A percentile compares a stretch with the other conserved stretches of the same genome.
Conservation (phyloP, 2,329 filamentous ascomycete species). For the Sporothrix pseudoabietina region DNA sequence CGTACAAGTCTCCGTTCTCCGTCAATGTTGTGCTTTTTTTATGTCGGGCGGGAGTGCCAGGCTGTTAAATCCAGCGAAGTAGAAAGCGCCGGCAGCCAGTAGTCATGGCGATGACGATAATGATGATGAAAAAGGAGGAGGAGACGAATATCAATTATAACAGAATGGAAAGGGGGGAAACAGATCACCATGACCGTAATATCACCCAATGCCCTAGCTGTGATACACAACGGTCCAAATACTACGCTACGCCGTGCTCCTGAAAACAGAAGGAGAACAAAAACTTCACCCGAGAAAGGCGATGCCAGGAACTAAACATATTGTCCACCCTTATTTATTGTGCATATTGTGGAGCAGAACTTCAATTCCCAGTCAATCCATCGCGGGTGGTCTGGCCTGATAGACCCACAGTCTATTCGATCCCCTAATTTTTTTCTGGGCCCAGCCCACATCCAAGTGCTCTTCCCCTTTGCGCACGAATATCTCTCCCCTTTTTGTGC, state of each 20-base stretch:
- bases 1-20: background rate
- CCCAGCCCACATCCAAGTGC: background rate
- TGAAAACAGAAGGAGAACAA: background rate
- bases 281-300: background rate
- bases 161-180: background rate
- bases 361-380: background rate
- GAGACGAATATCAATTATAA: background rate
- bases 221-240: too few relatives aligned
- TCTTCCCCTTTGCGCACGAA: background rate
- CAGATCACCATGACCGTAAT: too few relatives aligned
- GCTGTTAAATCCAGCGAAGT: background rate
- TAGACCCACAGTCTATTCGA: background rate
- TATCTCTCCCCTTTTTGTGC: constrained; percentile 19
- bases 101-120: background rate
- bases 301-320: background rate
- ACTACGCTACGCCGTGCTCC: background rate
- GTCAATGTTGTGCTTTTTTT: too few relatives aligned
- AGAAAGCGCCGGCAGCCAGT: background rate
- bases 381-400: background rate
- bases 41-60: too few relatives aligned
- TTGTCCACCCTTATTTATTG: background rate
- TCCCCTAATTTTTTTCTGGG: constrained; percentile 21
- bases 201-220: too few relatives aligned
- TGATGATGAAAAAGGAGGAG: background rate
- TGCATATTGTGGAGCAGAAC: constrained; percentile 1